Evolutionary conservation across 1,284 basidiomycete genomes (phyloP), one percentile per base, ranked within the genome.

Genomic region (Ustilago tritici): DNA sequence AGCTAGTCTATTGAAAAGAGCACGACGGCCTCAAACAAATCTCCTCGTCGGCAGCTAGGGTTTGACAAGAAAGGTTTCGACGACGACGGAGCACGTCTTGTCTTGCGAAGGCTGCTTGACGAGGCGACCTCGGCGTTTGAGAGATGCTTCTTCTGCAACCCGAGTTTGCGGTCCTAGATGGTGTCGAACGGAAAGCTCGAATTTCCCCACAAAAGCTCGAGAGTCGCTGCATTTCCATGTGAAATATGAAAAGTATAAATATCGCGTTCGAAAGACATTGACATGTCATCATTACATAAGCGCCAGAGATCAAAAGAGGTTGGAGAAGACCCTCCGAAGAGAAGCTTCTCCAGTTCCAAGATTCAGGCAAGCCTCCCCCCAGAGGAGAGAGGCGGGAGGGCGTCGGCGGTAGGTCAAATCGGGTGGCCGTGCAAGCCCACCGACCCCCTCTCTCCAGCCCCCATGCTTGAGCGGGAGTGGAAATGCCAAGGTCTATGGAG

Each of bases 361-460:
- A 77, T 77, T 77, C 61, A 55, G 70, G 75, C 75, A 77, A 65
- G 70, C 75, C 70, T 73, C 70, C 75, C 70, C 63, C 75, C 75
- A 77, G 36, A 73, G 75, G 75, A 73, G 67, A 77, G 66, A 77
- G 70, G 75, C 75, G 75, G 70, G 75, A 77, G 70, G 75, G 66
- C 66, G 66, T 73, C 75, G 67, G 66, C 75, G 70, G 75, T 77
- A 70, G 70, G 75, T 62, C 75, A 77, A 77, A 77, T 64, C 63
- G 75, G 75, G 75, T 77, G 75, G 75, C 75, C 70, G 75, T 77
- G 75, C 75, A 77, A 77, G 75, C 75, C 75, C 75, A 63, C 66
- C 67, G 75, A 73, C 67, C 63, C 70, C 75, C 75, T 73, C 75
- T 77, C 75, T 73, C 75, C 75, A 77, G 67, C 70, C 61, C 75